A percentile compares a stretch with the other conserved stretches of the same genome.
Evolutionary conservation across 306 rosid species (phyloP).

Genomic region (Medicago ruthenica): DNA sequence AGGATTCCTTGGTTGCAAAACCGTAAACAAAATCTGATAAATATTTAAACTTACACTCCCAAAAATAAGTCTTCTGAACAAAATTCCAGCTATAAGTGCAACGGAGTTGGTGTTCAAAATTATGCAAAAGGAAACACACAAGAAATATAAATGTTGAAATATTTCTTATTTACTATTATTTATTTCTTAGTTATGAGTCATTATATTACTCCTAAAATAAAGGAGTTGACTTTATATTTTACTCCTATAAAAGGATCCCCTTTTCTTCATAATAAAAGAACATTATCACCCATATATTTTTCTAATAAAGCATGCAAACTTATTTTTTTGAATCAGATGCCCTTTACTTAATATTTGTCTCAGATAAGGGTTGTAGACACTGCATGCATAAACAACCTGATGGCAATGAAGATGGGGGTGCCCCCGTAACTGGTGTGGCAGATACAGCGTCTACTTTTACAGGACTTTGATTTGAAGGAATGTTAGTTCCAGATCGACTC

Average conservation of each 20-base stretch:
- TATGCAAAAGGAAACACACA: constrained; percentile 8
- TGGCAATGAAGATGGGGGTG: constrained; percentile 74
- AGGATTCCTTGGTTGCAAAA: constrained; percentile 13
- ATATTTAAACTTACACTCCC: neutral
- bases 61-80: constrained; percentile 22
- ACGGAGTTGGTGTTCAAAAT: constrained; percentile 7
- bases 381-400: constrained; percentile 59
- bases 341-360: constrained; percentile 6
- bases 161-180: too few relatives aligned
- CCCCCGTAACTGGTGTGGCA: constrained; percentile 71
- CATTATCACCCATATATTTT: too few relatives aligned
- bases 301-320: constrained; percentile 30
- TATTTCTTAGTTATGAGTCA: too few relatives aligned
- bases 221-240: too few relatives aligned
- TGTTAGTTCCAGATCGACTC: constrained; percentile 76
- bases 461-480: constrained; percentile 82
- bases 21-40: neutral
- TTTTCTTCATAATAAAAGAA: too few relatives aligned
- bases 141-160: constrained; percentile 22
- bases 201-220: too few relatives aligned
- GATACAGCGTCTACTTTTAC: constrained; percentile 82
- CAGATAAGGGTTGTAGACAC: constrained; percentile 17
- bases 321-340: constrained; percentile 8
- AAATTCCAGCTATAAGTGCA: neutral
- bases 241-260: too few relatives aligned